phyloP scores from a whole-genome alignment of 2,329 filamentous ascomycete genomes.

The Berkeleyomyces rouxiae region DNA sequence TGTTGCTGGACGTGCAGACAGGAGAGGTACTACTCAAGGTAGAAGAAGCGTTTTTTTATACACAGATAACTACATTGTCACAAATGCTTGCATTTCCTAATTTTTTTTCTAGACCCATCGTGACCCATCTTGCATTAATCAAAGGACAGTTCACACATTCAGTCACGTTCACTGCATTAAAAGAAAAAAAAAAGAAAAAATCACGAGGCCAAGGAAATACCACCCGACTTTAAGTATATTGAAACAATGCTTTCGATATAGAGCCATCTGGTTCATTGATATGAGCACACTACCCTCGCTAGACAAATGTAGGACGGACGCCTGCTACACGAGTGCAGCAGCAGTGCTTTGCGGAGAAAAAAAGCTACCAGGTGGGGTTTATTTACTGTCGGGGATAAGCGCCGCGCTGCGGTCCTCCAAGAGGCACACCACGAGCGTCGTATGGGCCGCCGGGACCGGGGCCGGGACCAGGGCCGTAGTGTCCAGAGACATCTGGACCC shows the following conservation, averaged over 20 bases:
- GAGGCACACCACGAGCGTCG: constrained; percentile 37
- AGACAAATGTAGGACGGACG: neutral
- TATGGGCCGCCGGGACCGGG: constrained; percentile 33
- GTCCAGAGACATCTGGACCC: constrained; percentile 24
- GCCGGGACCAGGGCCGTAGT: constrained; percentile 12
- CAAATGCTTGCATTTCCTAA: neutral
- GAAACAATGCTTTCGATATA: neutral
- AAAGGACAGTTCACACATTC: too few relatives aligned
- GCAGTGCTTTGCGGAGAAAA: neutral
- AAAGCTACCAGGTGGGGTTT: neutral
- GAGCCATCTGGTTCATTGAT: neutral
- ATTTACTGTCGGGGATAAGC: constrained; percentile 24
- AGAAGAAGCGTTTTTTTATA: too few relatives aligned
- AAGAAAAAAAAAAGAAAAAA: too few relatives aligned
- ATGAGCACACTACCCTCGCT: neutral
- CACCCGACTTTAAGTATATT: neutral
- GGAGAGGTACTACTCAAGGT: too few relatives aligned
- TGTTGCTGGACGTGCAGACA: neutral
- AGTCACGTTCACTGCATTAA: too few relatives aligned
- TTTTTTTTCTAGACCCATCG: neutral
- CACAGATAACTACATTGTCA: too few relatives aligned
- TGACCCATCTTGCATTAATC: neutral
- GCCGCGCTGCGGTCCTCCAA: constrained; percentile 22
- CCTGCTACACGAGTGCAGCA: too few relatives aligned
- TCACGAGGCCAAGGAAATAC: neutral